Conservation (phyloP, 2,329 filamentous ascomycete genomes). For the Didymella exigua region DNA sequence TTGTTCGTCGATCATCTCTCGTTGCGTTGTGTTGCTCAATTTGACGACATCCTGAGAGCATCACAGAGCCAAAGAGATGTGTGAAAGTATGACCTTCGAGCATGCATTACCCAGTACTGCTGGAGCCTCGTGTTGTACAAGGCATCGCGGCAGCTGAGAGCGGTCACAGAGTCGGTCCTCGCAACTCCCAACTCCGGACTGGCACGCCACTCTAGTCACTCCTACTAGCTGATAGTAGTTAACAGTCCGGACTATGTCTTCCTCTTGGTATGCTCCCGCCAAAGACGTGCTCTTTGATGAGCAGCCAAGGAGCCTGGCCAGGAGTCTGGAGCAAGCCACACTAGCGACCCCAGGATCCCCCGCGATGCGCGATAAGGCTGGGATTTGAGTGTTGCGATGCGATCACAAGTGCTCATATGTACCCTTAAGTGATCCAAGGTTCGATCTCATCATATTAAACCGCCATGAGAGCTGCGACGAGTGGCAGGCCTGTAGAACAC, state of each 20-base stretch:
- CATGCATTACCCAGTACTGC: not conserved
- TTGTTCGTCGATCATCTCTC: not conserved
- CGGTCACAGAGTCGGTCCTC: not conserved
- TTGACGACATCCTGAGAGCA: not conserved
- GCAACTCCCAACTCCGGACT: constrained; percentile 9
- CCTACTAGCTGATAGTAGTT: constrained; percentile 11
- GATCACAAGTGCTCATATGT: not conserved
- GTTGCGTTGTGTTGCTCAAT: not conserved
- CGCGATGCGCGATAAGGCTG: constrained; percentile 21
- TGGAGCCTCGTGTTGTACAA: not conserved
- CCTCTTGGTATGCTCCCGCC: constrained; percentile 4
- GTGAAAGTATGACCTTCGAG: not conserved
- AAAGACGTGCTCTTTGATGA: constrained; percentile 7
- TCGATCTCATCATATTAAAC: not conserved
- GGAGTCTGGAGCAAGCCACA: constrained; percentile 44
- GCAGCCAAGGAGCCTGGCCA: constrained; percentile 42
- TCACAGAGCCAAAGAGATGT: not conserved
- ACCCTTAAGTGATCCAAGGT: not conserved
- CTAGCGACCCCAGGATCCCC: constrained; percentile 30
- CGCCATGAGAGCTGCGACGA: too few species aligned
- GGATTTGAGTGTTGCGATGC: not conserved
- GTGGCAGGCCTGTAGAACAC: not conserved
- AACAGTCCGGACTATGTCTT: constrained; percentile 2
- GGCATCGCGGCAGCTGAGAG: not conserved
- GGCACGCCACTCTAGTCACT: constrained; percentile 1